Evolutionary conservation across 495 filamentous ascomycete species (phyloP).

Genomic region (Tetracladium setigerum): DNA sequence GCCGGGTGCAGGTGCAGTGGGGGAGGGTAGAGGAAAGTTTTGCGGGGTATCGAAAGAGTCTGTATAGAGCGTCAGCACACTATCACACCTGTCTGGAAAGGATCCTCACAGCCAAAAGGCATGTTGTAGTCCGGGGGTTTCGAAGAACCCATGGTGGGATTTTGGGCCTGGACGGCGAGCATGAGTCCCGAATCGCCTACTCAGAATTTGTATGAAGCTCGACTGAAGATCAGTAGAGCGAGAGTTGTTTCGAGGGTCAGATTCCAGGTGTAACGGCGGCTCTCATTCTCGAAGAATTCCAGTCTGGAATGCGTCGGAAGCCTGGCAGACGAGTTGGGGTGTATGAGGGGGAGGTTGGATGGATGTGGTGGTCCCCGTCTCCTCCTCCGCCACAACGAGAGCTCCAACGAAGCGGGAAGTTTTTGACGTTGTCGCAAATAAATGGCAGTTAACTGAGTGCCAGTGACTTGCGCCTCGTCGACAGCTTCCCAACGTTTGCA

Average conservation of each 20-base stretch:
- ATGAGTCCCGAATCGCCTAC: conserved; percentile 27
- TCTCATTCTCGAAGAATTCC: conserved; percentile 3
- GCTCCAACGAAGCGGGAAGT: too few species aligned
- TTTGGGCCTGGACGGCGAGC: conserved; percentile 30
- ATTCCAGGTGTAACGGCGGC: not conserved
- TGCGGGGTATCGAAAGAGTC: conserved; percentile 20
- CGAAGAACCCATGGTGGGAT: conserved; percentile 39
- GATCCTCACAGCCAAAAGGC: conserved; percentile 56
- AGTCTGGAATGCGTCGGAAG: too few species aligned
- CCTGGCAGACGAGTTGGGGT: too few species aligned
- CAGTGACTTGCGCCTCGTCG: too few species aligned
- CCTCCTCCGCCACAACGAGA: too few species aligned
- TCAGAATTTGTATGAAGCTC: not conserved
- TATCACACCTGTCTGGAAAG: not conserved
- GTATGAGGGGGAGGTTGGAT: too few species aligned
- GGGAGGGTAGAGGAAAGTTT: conserved; percentile 46
- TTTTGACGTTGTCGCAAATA: too few species aligned
- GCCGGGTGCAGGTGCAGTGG: conserved; percentile 50
- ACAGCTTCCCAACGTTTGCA: too few species aligned
- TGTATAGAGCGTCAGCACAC: conserved; percentile 3
- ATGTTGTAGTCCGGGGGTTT: conserved; percentile 30
- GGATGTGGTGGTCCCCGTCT: too few species aligned
- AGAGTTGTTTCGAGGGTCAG: not conserved
- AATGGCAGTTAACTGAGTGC: too few species aligned
- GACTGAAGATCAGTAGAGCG: not conserved